Evolutionary conservation across 2,329 filamentous ascomycete genomes (phyloP).

Genomic region (Fusarium siculi): DNA sequence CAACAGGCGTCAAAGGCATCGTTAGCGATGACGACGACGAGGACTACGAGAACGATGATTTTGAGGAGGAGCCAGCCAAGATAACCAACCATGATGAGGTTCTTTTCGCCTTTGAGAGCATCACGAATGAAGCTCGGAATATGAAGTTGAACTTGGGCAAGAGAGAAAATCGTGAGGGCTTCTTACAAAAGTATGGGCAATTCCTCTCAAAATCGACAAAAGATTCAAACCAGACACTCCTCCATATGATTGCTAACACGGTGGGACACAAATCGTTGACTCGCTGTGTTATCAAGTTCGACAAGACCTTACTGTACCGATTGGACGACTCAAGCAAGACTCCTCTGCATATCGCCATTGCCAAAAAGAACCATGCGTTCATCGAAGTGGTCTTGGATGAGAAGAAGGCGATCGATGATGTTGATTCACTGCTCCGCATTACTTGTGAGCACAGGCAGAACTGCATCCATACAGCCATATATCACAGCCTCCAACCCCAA

Average conservation of each 20-base stretch:
- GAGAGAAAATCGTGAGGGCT: not conserved
- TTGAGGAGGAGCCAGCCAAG: not conserved
- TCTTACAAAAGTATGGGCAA: not conserved
- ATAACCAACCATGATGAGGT: not conserved
- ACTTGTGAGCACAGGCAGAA: not conserved
- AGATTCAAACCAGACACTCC: not conserved
- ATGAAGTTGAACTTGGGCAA: not conserved
- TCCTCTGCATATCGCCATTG: not conserved
- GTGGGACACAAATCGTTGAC: not conserved
- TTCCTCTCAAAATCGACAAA: not conserved
- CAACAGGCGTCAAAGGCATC: not conserved
- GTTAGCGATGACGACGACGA: not conserved
- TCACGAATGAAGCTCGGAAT: not conserved
- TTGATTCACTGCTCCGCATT: not conserved
- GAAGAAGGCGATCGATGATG: not conserved
- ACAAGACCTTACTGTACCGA: not conserved
- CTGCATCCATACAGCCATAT: not conserved
- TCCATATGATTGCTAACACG: not conserved
- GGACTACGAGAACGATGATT: not conserved
- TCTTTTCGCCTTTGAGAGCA: not conserved
- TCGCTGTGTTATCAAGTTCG: not conserved
- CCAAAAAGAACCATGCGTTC: not conserved
- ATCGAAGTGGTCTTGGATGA: not conserved
- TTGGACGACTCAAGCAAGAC: not conserved
- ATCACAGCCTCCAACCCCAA: not conserved